Base-by-base conservation (phyloP, 192 early-diverging fungal species). In the Podila verticillata region DNA sequence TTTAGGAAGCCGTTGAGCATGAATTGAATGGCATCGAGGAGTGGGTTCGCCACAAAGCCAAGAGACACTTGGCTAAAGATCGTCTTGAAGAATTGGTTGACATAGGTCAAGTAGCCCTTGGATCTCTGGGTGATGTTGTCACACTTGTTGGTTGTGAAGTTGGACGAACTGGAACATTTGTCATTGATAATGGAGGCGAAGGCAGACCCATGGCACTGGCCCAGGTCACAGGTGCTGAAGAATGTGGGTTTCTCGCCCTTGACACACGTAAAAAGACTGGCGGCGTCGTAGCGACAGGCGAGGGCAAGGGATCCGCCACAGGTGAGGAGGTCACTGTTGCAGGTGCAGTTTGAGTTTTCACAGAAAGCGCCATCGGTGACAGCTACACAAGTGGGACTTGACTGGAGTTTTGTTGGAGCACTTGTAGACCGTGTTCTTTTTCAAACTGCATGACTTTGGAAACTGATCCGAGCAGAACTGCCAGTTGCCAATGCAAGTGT, bases 391-490 rank as follows among this genome's bases (percentile, higher is more conserved):
- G n/a, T n/a, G n/a, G n/a, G n/a, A n/a, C n/a, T n/a, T n/a, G n/a
- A n/a, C n/a, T n/a, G n/a, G n/a, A n/a, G n/a, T n/a, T n/a, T n/a
- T n/a, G n/a, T n/a, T n/a, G 10, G 65, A 7, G 35, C 65, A 67
- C 34, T 57, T 56, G 65, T 67, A 67, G 34, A 67, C 26, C 2
- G 24, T 20, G 56, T 67, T 57, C 22, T 24, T 13, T 9, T 57
- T 30, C 34, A 67, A 13, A 6, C 54, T 17, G 17, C 65, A 67
- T 20, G 57, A 32, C 4, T 24, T 54, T 8, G 54, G 65, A 54
- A 67, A 67, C 8, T 24, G 20, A 15, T 39, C 32, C 17, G 54
- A 56, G 65, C 65, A 67, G 13, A 32, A 13, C 24, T 67, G 54
- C n/a, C n/a, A n/a, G 13, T 35, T 19, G n/a, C 65, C 65, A 20